These are phyloP conservation scores for Candida pseudoglaebosa DNA, from an alignment of 805 yeast species.

Conservation along the genomic window DNA sequence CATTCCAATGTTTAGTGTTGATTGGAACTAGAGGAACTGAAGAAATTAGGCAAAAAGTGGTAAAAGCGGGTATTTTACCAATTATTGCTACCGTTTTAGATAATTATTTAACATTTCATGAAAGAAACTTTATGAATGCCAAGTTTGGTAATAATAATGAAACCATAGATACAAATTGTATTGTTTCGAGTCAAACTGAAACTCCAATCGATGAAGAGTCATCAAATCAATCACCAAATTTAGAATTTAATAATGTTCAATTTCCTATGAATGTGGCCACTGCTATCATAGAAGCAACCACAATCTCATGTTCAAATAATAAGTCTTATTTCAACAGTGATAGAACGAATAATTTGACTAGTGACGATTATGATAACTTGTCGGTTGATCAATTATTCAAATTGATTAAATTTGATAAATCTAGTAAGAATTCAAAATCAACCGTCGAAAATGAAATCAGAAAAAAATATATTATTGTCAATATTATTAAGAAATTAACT, in stretches of 20 bases:
- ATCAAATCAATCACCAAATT: neutral
- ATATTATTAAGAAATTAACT: slow-evolving; percentile 33
- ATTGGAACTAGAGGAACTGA: slow-evolving; percentile 94
- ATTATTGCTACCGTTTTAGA: slow-evolving; percentile 88
- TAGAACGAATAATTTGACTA: slow-evolving; percentile 23
- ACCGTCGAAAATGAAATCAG: slow-evolving; percentile 29
- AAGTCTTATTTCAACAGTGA: slow-evolving; percentile 18
- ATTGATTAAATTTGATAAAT: slow-evolving; percentile 25
- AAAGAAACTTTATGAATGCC: slow-evolving; percentile 33
- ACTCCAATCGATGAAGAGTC: slow-evolving; percentile 1
- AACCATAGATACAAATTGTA: neutral
- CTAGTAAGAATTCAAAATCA: slow-evolving; percentile 5
- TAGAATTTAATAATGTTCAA: slow-evolving; percentile 3
- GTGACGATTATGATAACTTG: slow-evolving; percentile 38
- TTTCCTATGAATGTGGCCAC: slow-evolving; percentile 11
- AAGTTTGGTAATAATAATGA: slow-evolving; percentile 12
- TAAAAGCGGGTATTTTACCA: slow-evolving; percentile 88
- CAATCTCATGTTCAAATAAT: neutral
- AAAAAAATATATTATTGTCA: slow-evolving; percentile 31
- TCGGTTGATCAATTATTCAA: slow-evolving; percentile 36
- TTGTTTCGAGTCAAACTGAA: neutral
- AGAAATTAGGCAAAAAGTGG: slow-evolving; percentile 76
- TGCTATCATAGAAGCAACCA: slow-evolving; percentile 8
- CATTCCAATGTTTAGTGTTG: slow-evolving; percentile 87
- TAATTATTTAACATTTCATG: slow-evolving; percentile 58